These are phyloP conservation scores for Seminavis robusta DNA, from an alignment of 108 stramenopile genomes.

Conservation along the genomic window DNA sequence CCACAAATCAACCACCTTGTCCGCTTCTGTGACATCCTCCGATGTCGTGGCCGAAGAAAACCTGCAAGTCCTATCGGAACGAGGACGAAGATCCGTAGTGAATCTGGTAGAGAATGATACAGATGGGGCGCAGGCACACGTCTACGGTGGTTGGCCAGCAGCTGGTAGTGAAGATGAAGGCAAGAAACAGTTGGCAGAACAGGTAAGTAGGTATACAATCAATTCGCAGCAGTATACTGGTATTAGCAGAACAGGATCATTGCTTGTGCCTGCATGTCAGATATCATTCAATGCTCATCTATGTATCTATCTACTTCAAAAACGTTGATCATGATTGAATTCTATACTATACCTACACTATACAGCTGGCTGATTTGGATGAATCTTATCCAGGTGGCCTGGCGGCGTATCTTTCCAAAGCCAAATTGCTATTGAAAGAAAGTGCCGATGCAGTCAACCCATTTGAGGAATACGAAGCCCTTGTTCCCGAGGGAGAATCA, in stretches of 20 bases:
- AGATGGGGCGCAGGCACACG: conserved; percentile 61
- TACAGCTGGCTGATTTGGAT: conserved; percentile 82
- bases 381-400: conserved; percentile 93
- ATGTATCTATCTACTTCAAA: no score
- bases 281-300: no score
- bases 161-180: conserved; percentile 73
- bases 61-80: conserved; percentile 56
- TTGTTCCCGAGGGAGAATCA: conserved; percentile 88
- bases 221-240: no score
- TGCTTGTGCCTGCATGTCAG: no score
- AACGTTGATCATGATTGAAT: no score
- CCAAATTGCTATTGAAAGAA: conserved; percentile 80
- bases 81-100: conserved; percentile 55
- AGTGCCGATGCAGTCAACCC: conserved; percentile 90
- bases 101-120: conserved; percentile 54
- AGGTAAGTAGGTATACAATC: conserved; percentile 65
- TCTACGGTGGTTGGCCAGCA: conserved; percentile 87
- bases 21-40: no score
- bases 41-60: conserved; percentile 44
- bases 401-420: conserved; percentile 85
- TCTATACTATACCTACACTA: no score
- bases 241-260: no score
- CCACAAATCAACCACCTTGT: no score
- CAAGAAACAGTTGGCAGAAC: conserved; percentile 67
- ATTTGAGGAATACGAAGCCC: conserved; percentile 90